These are phyloP conservation scores for Lomentospora prolificans DNA, from an alignment of 2,329 filamentous ascomycete species.

Conservation along the genomic window DNA sequence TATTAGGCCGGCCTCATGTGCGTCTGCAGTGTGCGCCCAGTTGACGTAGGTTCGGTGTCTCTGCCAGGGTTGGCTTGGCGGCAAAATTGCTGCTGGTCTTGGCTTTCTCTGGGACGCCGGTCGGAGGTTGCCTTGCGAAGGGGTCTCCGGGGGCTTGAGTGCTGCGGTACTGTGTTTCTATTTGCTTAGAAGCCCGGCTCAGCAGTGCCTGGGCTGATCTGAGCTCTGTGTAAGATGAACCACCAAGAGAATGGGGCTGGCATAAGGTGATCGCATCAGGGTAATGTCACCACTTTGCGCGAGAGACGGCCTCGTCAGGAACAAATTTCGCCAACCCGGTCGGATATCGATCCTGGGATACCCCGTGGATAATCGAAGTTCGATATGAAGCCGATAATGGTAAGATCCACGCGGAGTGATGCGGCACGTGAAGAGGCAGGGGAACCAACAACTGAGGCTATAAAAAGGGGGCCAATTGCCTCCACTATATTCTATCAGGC, in stretches of 20 bases:
- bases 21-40: background rate
- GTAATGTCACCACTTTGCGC: background rate
- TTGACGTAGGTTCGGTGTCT: conserved; percentile 5
- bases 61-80: conserved; percentile 3
- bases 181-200: conserved; percentile 1
- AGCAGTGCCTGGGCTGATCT: conserved; percentile 2
- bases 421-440: background rate
- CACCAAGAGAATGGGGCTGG: background rate
- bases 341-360: background rate
- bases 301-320: background rate
- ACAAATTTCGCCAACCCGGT: background rate
- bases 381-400: too few relatives aligned
- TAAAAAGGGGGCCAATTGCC: background rate
- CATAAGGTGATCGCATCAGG: conserved; percentile 1
- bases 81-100: conserved; percentile 2
- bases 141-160: background rate
- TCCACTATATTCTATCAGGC: background rate
- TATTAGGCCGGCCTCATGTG: background rate
- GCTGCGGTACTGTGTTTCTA: conserved; percentile 1
- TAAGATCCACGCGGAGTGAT: too few relatives aligned
- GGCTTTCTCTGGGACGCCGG: background rate
- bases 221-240: background rate
- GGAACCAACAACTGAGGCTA: background rate
- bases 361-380: background rate
- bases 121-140: background rate